phyloP scores from a whole-genome alignment of 805 yeast genomes.

The Zygosaccharomyces bailii region DNA sequence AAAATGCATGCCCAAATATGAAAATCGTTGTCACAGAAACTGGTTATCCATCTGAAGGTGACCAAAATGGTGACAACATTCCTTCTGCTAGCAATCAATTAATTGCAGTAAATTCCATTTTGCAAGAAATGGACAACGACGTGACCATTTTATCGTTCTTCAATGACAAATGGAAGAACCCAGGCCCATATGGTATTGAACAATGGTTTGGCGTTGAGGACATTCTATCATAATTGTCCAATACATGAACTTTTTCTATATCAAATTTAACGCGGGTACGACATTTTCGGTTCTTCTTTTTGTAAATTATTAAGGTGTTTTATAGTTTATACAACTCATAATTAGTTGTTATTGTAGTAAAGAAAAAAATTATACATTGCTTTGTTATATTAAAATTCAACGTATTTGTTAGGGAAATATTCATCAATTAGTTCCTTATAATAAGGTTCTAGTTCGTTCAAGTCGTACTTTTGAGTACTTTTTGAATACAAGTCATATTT shows the following conservation, averaged over 20 bases:
- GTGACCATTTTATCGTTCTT: slow-evolving; percentile 75
- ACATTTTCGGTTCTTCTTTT: slow-evolving; percentile 1
- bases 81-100: slow-evolving; percentile 70
- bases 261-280: slow-evolving; percentile 5
- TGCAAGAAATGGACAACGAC: slow-evolving; percentile 54
- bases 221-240: slow-evolving; percentile 4
- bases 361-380: not conserved
- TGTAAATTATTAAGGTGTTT: slow-evolving; percentile 2
- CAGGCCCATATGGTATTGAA: slow-evolving; percentile 83
- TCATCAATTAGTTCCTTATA: slow-evolving; percentile 63
- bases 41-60: slow-evolving; percentile 81
- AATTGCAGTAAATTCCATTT: slow-evolving; percentile 61
- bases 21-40: slow-evolving; percentile 73
- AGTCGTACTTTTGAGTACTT: slow-evolving; percentile 46
- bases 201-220: slow-evolving; percentile 74
- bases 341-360: slow-evolving; percentile 5
- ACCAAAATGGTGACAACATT: slow-evolving; percentile 64
- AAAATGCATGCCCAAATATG: slow-evolving; percentile 52
- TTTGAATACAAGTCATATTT: slow-evolving; percentile 68
- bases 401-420: slow-evolving; percentile 53
- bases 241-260: not conserved
- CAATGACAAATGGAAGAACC: slow-evolving; percentile 81
- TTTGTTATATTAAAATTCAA: slow-evolving; percentile 46
- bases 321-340: slow-evolving; percentile 1
- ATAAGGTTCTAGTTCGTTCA: slow-evolving; percentile 52